Evolutionary conservation across 352 stramenopile species (phyloP), one percentile per base, ranked within the genome.

Genomic region (Pythium grandisporangium): DNA sequence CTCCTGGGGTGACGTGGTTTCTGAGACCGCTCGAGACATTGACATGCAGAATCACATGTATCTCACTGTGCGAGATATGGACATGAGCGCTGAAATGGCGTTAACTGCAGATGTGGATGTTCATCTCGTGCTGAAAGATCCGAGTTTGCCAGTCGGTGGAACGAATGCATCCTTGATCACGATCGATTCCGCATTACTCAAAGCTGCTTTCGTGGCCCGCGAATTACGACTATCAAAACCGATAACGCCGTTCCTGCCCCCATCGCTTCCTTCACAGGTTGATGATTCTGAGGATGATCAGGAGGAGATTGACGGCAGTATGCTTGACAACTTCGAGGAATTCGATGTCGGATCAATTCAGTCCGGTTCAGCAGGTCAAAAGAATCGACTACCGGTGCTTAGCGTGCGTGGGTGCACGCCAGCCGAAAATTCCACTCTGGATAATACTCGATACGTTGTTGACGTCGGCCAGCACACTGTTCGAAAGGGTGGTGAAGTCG

Each of bases 401-500:
- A 63, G 65, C 8, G 51, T 93, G 52, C 76, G 81, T 29, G 81
- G 81, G 0, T 94, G 81, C 39, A 94, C 81, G 1, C 81, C 81
- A 11, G 75, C 72, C 2, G 76, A 90, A 22, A 90, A 90, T 43
- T 89, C 78, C 6, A 69, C 70, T 2, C 66, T 94, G 1, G 75
- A 92, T 26, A 85, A 75, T 21, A 85, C 77, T 23, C 72, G 80
- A 6, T 94, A 87, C 45, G 66, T 92, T 17, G 88, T 94, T 26
- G 81, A 94, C 54, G 77, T 87, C 12, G 81, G 81, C 0, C 81
- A 94, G 34, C 81, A 94, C 48, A 94, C 78, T 3, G 74, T 94
- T 39, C 77, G 81, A 33, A 90, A 88, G 27, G 81, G 79, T 21
- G 78, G 76, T 47, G 79, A 91, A 56, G 71, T 94, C 16, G 81